Base-by-base conservation (phyloP, 1,139 yeast species). In the Keqinozyma sinolaborantium region DNA sequence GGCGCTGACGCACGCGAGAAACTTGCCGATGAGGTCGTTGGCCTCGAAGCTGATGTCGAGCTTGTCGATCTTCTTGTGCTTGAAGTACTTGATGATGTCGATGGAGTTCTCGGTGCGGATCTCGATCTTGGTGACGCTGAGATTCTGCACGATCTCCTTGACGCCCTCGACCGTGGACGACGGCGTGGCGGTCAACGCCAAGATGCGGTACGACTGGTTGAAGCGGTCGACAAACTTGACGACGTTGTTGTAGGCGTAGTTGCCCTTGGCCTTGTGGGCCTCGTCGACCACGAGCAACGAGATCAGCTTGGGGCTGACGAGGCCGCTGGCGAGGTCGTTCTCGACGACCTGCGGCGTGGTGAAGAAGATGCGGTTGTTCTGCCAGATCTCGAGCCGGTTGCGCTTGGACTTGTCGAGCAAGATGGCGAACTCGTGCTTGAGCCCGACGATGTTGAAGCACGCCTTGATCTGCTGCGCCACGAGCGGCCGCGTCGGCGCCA, bases 401-500 rank as follows among this genome's bases (percentile, higher is more conserved):
- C 72, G 70, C 30, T 79, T 69, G 1, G 78, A 60, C 45, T 79
- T 79, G 42, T 94, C 97, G 29, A 92, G 60, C 35, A 94, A 60
- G 30, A 88, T 85, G 1, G 96, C 95, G 2, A 92, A 84, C 33
- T 82, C 82, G 13, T 70, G 60, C 30, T 80, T 64, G 0, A 95
- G 83, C 2, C 97, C 97, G 0, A 95, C 83, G 16, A 86, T 81
- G 7, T 88, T 83, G 36, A 90, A 71, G 50, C 97, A 92, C 1
- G 97, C 97, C 48, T 84, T 85, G 44, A 92, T 84, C 56, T 94
- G 98, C 57, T 94, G 99, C 0, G 96, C 92, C n/a, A 94, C 98
- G 37, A 94, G 68, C 0, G 99, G 99, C 44, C 88, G 70, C 0
- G 99, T 94, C 0, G 99, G 99, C 0, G 99, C 98, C 82, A 92